Base-by-base conservation (phyloP, 306 rosid species). In the Hylodesmum podocarpum region DNA sequence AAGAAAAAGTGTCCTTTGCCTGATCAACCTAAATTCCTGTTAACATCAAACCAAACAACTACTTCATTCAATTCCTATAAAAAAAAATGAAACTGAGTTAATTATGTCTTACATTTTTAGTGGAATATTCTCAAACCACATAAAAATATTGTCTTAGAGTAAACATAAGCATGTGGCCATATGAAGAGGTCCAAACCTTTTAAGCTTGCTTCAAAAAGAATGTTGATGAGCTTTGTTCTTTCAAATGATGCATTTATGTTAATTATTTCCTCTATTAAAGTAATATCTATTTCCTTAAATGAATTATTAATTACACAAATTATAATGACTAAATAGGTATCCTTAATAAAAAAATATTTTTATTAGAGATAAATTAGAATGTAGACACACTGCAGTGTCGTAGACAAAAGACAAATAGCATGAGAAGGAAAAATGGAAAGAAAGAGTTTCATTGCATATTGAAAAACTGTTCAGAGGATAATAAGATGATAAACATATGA, bases 401-500 rank as follows among this genome's bases (percentile, higher is more conserved):
- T 49, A 4, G 36, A 39, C 50, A 71, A 59, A 44, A 18, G 46
- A 66, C 27, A 72, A 72, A 66, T 21, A 43, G 34, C 29, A 82
- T 14, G 34, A 44, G 54, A 75, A 70, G 66, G 6, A 15, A 58
- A 58, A 74, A 36, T 25, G 41, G 41, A 59, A 36, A 66, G 57
- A 74, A 77, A 55, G 75, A 84, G 72, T 70, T 72, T 28, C 34
- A 55, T 77, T 66, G 75, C 70, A 47, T 13, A 73, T 81, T 77
- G 77, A 84, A 67, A 68, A 84, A 62, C 59, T 55, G 79, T 67
- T 75, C 41, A 71, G 49, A 72, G 50, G 59, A 31, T 46, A 55
- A 80, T 67, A 78, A 47, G 51, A 80, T 84, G 37, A 78, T 43
- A 66, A 75, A 72, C 71, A 83, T 53, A 66, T 41, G 70, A 59